Percentiles rank a stretch among this genome's conserved stretches.
Conservation (phyloP, 1,284 basidiomycete genomes). For the Ceratobasidium sp. region DNA sequence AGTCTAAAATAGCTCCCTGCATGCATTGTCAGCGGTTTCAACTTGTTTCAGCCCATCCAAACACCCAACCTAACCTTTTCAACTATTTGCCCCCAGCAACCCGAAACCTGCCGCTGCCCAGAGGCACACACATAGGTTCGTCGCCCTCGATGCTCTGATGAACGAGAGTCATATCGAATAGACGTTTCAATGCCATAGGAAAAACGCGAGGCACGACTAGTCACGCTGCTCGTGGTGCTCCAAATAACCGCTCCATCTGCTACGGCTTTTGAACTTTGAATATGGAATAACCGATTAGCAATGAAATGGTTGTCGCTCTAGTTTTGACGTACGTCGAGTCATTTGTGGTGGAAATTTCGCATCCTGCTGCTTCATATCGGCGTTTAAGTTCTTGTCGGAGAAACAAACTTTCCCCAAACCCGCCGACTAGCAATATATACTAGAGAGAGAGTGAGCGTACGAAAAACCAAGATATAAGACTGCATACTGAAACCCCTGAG, state of each 20-base stretch:
- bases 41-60: too few relatives aligned
- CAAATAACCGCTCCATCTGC: slow-evolving; percentile 31
- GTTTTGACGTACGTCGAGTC: slow-evolving; percentile 25
- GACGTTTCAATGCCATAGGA: slow-evolving; percentile 17
- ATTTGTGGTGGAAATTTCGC: slow-evolving; percentile 13
- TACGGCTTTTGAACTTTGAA: slow-evolving; percentile 31
- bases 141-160: neutral
- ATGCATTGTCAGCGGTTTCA: too few relatives aligned
- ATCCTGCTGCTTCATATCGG: neutral
- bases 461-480: neutral
- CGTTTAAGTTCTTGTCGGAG: slow-evolving; percentile 6
- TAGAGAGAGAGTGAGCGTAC: neutral
- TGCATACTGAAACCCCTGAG: neutral
- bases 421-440: slow-evolving; percentile 39
- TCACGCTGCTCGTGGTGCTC: slow-evolving; percentile 2
- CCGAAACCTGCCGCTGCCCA: neutral
- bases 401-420: slow-evolving; percentile 36
- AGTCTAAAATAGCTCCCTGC: too few relatives aligned
- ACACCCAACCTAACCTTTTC: neutral
- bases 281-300: neutral
- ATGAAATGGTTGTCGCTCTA: neutral
- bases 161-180: neutral
- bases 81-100: neutral
- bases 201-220: slow-evolving; percentile 21
- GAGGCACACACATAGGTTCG: neutral